These are phyloP conservation scores for Cotoneaster glaucophyllus DNA, from an alignment of 306 rosid species.

Conservation along the genomic window DNA sequence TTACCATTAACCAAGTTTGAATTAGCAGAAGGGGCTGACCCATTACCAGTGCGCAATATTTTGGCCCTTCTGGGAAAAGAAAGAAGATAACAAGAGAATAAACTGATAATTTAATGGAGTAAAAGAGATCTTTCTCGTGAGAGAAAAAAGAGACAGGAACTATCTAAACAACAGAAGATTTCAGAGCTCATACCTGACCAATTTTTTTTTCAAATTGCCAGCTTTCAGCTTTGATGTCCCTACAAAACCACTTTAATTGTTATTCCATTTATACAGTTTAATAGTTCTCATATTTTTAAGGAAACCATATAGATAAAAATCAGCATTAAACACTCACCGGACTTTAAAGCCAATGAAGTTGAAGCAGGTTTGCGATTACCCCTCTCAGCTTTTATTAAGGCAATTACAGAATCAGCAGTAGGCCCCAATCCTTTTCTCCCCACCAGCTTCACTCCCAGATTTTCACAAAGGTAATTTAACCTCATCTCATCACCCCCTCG, in stretches of 20 bases:
- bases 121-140: neutral
- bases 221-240: slow-evolving; percentile 72
- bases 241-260: slow-evolving; percentile 22
- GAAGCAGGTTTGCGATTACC: slow-evolving; percentile 68
- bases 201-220: slow-evolving; percentile 54
- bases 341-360: slow-evolving; percentile 47
- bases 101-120: slow-evolving; percentile 8
- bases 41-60: slow-evolving; percentile 49
- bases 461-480: slow-evolving; percentile 74
- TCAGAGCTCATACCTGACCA: slow-evolving; percentile 57
- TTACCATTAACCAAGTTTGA: slow-evolving; percentile 34
- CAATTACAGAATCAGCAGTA: slow-evolving; percentile 79
- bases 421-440: slow-evolving; percentile 95
- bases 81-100: neutral
- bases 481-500: slow-evolving; percentile 98
- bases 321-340: slow-evolving; percentile 45
- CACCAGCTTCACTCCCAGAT: slow-evolving; percentile 81
- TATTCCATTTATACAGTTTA: neutral
- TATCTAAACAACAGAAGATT: neutral
- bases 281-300: neutral
- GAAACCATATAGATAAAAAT: slow-evolving; percentile 5
- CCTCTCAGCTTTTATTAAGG: slow-evolving; percentile 85
- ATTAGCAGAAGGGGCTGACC: slow-evolving; percentile 23
- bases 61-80: slow-evolving; percentile 64
- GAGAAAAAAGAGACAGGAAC: neutral